Evolutionary conservation across 805 yeast genomes (phyloP), one percentile per base, ranked within the genome.

Genomic region (Candida sonorensis): DNA sequence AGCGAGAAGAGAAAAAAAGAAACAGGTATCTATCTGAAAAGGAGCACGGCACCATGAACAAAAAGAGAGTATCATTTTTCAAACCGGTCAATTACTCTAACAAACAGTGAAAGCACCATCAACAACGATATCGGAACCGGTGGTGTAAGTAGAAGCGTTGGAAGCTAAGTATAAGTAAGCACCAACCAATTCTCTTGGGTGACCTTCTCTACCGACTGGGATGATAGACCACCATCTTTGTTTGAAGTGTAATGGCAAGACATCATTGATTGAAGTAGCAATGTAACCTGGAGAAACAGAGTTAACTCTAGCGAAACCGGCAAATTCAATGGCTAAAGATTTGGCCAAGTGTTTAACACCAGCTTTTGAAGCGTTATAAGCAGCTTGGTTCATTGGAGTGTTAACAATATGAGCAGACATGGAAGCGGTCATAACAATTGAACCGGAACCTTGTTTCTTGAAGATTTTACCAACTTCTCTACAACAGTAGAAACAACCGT

Each of bases 371-470:
- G 62, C 61, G 38, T 65, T 65, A 51, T 65, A 66, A 23, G 59
- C 59, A 23, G 71, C 67, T 45, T 67, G 72, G 39, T 60, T 59
- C 40, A 66, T 63, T 24, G 75, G 73, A 29, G 63, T 67, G 40
- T 68, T 68, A 40, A 62, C 70, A 42, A 67, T 67, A 53, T 63
- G 71, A 8, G 64, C 72, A 12, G 70, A 64, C 70, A 68, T 66
- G 17, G 72, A 66, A 4, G 72, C 73, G 15, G 75, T 68, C 56
- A 66, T 62, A 36, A 68, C 59, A 44, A 68, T 47, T 12, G 67
- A 62, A 19, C 75, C 75, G 19, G 31, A 30, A 23, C 69, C 70
- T 41, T 67, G 69, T 35, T 55, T 48, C 39, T 58, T 57, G 57
- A 68, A 67, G 23, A 66, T 53, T 34, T 50, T 52, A 21, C 73